A percentile compares a stretch with the other conserved stretches of the same genome.
Conservation (phyloP, 2,329 filamentous ascomycete genomes). For the Seiridium cupressi region DNA sequence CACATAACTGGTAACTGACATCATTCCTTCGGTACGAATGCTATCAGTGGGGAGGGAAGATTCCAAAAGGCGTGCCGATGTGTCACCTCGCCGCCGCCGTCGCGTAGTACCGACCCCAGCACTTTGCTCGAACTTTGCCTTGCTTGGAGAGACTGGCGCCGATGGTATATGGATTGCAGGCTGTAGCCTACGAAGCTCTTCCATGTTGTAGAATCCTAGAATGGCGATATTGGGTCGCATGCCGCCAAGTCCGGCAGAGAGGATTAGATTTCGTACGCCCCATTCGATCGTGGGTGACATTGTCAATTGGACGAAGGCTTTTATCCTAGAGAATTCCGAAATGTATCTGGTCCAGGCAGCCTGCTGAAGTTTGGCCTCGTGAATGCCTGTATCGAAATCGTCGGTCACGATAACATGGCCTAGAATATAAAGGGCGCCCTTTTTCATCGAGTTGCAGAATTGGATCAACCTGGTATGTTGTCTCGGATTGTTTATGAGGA, state of each 20-base stretch:
- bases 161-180: constrained; percentile 58
- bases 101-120: constrained; percentile 26
- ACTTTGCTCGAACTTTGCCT: constrained; percentile 28
- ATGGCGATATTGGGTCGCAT: constrained; percentile 90
- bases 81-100: constrained; percentile 51
- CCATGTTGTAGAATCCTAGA: constrained; percentile 76
- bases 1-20: constrained; percentile 72
- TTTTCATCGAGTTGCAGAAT: constrained; percentile 90
- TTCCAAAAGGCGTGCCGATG: constrained; percentile 53
- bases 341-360: constrained; percentile 84
- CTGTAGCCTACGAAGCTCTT: constrained; percentile 65
- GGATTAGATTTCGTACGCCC: constrained; percentile 79
- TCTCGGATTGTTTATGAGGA: constrained; percentile 81
- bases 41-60: constrained; percentile 66
- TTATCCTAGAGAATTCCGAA: constrained; percentile 76
- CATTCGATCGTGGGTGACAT: constrained; percentile 82
- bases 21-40: constrained; percentile 65
- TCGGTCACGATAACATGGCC: constrained; percentile 86
- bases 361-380: constrained; percentile 79
- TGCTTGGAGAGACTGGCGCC: constrained; percentile 34
- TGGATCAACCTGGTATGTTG: constrained; percentile 80
- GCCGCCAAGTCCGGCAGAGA: constrained; percentile 78
- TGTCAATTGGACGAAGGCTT: constrained; percentile 84
- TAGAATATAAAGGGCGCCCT: constrained; percentile 79
- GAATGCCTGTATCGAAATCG: constrained; percentile 75